These are phyloP conservation scores for Elasticomyces elasticus DNA, from an alignment of 495 filamentous ascomycete genomes.

Conservation along the genomic window DNA sequence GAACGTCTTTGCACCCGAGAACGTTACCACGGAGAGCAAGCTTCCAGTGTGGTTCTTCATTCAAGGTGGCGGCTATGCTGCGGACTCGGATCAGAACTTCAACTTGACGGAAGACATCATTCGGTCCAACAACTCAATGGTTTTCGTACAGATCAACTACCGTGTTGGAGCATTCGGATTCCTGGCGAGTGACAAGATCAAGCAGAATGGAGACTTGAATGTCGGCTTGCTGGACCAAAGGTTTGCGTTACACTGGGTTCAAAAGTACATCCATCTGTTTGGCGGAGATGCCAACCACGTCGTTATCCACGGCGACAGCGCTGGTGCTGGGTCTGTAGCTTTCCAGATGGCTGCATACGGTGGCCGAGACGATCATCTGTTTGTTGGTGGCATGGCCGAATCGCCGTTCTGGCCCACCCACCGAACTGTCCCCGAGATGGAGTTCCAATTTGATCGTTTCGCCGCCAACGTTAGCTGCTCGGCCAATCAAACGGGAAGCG, in stretches of 20 bases:
- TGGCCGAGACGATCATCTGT: slow-evolving; percentile 18
- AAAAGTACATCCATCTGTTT: slow-evolving; percentile 22
- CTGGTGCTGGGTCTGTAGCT: slow-evolving; percentile 53
- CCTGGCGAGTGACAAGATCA: slow-evolving; percentile 50
- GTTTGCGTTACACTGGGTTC: slow-evolving; percentile 19
- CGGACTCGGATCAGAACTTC: slow-evolving; percentile 51
- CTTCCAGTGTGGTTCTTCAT: slow-evolving; percentile 64
- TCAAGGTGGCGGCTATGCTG: slow-evolving; percentile 56
- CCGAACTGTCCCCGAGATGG: slow-evolving; percentile 1
- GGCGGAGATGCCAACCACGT: slow-evolving; percentile 37
- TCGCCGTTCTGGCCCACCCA: slow-evolving; percentile 12
- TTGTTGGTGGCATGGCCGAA: slow-evolving; percentile 16
- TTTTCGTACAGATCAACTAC: slow-evolving; percentile 41
- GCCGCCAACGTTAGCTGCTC: slow-evolving; percentile 17
- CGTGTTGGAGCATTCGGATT: slow-evolving; percentile 54
- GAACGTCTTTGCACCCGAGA: slow-evolving; percentile 49
- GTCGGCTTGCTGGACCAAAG: slow-evolving; percentile 34
- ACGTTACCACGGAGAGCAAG: slow-evolving; percentile 44
- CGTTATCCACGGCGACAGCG: slow-evolving; percentile 66
- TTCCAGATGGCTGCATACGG: slow-evolving; percentile 16
- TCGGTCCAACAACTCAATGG: slow-evolving; percentile 45
- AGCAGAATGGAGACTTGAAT: slow-evolving; percentile 53
- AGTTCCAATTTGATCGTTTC: slow-evolving; percentile 16
- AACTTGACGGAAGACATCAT: slow-evolving; percentile 45
- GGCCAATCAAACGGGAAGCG: background rate